Percentiles rank a stretch among this genome's conserved stretches.
phyloP scores from a whole-genome alignment of 768 basidiomycete genomes.

The Xerocomellus amylosporus region DNA sequence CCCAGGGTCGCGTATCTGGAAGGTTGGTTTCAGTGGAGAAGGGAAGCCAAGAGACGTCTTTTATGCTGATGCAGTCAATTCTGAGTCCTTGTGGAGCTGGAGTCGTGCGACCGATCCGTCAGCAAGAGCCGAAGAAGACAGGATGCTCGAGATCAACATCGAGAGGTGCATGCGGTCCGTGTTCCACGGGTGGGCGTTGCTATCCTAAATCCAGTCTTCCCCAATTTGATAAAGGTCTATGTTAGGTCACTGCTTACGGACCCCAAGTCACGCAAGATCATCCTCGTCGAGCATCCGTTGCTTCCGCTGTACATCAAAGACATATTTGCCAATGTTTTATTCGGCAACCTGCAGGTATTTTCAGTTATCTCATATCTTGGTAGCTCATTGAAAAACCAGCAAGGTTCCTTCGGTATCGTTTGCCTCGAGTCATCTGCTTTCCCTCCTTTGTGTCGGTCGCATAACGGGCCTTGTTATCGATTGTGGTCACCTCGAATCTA shows the following conservation, averaged over 20 bases:
- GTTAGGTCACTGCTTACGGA: conserved; percentile 87
- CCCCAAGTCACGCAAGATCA: conserved; percentile 92
- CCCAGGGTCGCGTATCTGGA: conserved; percentile 92
- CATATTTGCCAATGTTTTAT: conserved; percentile 78
- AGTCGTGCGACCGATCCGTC: conserved; percentile 49
- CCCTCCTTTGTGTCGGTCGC: conserved; percentile 80
- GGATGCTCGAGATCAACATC: conserved; percentile 64
- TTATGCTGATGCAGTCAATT: conserved; percentile 46
- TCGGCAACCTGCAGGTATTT: conserved; percentile 81
- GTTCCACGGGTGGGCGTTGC: conserved; percentile 70
- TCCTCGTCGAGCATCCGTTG: conserved; percentile 86
- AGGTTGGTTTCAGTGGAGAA: conserved; percentile 97
- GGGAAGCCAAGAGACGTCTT: conserved; percentile 88
- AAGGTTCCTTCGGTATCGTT: conserved; percentile 96
- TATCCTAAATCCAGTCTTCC: not conserved
- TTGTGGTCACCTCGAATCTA: conserved; percentile 88
- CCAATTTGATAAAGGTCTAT: conserved; percentile 19
- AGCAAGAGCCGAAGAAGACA: conserved; percentile 71
- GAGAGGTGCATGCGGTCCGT: conserved; percentile 70
- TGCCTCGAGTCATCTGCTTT: conserved; percentile 81
- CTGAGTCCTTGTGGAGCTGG: conserved; percentile 58
- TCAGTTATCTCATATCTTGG: not conserved
- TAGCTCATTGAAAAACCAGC: not conserved
- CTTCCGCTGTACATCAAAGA: conserved; percentile 88
- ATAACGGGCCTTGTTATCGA: conserved; percentile 94